Evolutionary conservation across 108 stramenopile species (phyloP).

Genomic region (Discostella pseudostelligera): DNA sequence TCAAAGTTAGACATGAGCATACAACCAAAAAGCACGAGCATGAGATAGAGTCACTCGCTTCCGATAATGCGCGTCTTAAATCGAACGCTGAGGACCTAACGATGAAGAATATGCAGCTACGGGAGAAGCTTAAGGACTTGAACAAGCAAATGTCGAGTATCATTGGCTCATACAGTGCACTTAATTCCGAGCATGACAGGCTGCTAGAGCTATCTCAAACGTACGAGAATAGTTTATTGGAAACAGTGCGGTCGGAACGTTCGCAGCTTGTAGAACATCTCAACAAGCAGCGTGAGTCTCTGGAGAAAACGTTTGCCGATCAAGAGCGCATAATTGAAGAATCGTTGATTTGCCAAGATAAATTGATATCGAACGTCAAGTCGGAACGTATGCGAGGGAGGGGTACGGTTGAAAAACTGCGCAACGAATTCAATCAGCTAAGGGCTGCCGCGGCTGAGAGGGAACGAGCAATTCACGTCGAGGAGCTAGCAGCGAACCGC

Average conservation of each 20-base stretch:
- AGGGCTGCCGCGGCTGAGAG: constrained; percentile 42
- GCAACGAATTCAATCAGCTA: constrained; percentile 45
- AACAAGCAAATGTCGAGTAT: constrained; percentile 47
- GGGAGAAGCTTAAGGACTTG: constrained; percentile 39
- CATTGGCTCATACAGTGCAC: constrained; percentile 47
- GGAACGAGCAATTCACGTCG: constrained; percentile 38
- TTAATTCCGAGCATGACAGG: constrained; percentile 55
- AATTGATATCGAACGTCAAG: constrained; percentile 25
- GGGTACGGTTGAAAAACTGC: constrained; percentile 39
- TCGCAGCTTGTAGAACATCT: constrained; percentile 30
- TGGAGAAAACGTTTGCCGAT: constrained; percentile 45
- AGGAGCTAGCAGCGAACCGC: constrained; percentile 34
- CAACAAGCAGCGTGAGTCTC: constrained; percentile 39
- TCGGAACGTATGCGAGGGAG: constrained; percentile 27
- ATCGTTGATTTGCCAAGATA: constrained; percentile 33
- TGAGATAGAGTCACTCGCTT: constrained; percentile 38
- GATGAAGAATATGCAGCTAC: constrained; percentile 42
- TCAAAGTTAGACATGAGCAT: constrained; percentile 38
- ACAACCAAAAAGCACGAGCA: constrained; percentile 39
- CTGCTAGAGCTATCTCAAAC: constrained; percentile 41
- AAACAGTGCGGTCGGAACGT: constrained; percentile 44
- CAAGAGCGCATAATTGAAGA: constrained; percentile 46
- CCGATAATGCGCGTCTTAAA: constrained; percentile 45
- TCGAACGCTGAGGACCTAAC: constrained; percentile 37
- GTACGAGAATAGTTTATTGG: constrained; percentile 40